Conservation (phyloP, 805 yeast genomes). For the Pichia paraexigua region DNA sequence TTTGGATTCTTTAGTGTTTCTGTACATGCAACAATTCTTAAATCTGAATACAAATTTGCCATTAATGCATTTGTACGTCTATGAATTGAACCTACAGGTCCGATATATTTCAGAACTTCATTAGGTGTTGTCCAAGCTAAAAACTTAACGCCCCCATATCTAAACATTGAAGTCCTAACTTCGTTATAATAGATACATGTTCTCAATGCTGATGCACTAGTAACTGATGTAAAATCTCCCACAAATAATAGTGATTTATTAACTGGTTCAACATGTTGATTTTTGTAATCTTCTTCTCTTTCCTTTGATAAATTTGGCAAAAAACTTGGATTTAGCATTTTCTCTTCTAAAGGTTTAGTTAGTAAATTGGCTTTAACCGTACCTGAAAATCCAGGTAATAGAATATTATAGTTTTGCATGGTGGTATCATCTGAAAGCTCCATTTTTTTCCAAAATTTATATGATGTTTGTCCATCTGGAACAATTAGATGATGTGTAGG, state of each 20-base stretch:
- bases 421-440: slow-evolving; percentile 8
- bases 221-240: slow-evolving; percentile 27
- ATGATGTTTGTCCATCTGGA: slow-evolving; percentile 16
- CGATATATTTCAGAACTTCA: slow-evolving; percentile 55
- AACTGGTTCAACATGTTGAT: slow-evolving; percentile 10
- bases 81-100: slow-evolving; percentile 41
- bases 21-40: slow-evolving; percentile 46
- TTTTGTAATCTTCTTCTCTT: neutral
- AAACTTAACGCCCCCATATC: slow-evolving; percentile 51
- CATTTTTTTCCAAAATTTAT: slow-evolving; percentile 20
- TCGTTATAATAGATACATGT: slow-evolving; percentile 25
- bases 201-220: slow-evolving; percentile 55
- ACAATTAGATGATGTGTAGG: slow-evolving; percentile 61
- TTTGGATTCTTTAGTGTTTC: slow-evolving; percentile 11
- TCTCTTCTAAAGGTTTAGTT: slow-evolving; percentile 32
- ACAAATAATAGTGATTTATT: slow-evolving; percentile 24
- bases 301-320: slow-evolving; percentile 1
- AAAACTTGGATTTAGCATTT: slow-evolving; percentile 32
- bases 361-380: slow-evolving; percentile 15
- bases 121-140: slow-evolving; percentile 56
- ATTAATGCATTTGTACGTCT: slow-evolving; percentile 61
- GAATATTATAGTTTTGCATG: slow-evolving; percentile 13
- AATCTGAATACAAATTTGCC: slow-evolving; percentile 54
- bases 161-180: slow-evolving; percentile 30
- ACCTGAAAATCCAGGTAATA: slow-evolving; percentile 10